A percentile compares a stretch with the other conserved stretches of the same genome.
Conservation (phyloP, 2,329 filamentous ascomycete species). For the Aspergillus candidus region DNA sequence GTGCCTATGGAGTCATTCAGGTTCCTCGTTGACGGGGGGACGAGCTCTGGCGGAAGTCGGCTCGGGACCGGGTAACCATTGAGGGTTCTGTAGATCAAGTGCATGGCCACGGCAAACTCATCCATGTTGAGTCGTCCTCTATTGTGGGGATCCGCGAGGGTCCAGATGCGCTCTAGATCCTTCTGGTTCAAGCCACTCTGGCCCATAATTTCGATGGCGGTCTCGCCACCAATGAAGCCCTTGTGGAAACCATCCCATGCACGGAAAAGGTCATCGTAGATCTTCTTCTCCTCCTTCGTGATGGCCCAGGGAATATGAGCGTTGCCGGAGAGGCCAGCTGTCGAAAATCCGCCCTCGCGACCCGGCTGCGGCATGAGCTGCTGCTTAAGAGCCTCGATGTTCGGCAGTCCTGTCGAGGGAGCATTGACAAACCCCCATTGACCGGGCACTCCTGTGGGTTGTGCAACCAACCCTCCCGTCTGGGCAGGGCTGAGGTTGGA, state of each 20-base stretch:
- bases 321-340: constrained; percentile 81
- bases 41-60: constrained; percentile 80
- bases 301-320: constrained; percentile 97
- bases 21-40: constrained; percentile 90
- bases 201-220: constrained; percentile 94
- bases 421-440: constrained; percentile 99
- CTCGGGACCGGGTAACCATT: constrained; percentile 92
- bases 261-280: constrained; percentile 90
- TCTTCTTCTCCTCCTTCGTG: constrained; percentile 96
- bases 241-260: constrained; percentile 95
- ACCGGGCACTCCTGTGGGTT: constrained; percentile 85
- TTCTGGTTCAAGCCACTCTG: constrained; percentile 89
- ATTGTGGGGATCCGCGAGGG: constrained; percentile 85
- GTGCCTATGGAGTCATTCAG: constrained; percentile 88
- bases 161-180: constrained; percentile 91
- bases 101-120: constrained; percentile 98
- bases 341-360: constrained; percentile 78
- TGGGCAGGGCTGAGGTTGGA: constrained; percentile 53
- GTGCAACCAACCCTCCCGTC: constrained; percentile 75
- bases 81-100: constrained; percentile 94
- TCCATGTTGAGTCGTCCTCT: constrained; percentile 91
- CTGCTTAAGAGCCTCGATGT: constrained; percentile 85
- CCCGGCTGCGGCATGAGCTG: constrained; percentile 97
- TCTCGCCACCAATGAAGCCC: constrained; percentile 83
- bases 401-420: constrained; percentile 79